Base-by-base conservation (phyloP, 2,329 filamentous ascomycete species). In the Ustilaginoidea virens region DNA sequence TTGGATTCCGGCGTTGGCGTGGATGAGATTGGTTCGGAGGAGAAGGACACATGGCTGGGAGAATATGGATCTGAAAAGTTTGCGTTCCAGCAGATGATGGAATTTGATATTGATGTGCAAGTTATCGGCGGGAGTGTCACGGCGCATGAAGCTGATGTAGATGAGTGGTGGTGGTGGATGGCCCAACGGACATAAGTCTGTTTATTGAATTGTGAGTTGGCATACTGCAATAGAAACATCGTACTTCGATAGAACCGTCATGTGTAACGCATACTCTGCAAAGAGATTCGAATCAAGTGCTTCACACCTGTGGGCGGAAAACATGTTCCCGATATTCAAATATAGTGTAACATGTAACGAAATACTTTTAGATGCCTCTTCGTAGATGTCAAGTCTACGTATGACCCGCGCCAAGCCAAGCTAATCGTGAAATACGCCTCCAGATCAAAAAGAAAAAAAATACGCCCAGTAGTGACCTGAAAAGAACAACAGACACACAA, bases 111-210 rank as follows among this genome's bases (percentile, higher is more conserved):
- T 13, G 69, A 74, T 22, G 70, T 96, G 7, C 74, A 80, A 24
- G 74, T 94, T 4, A 46, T 79, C 10, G 79, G 80, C 1, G 87
- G 86, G 7, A 86, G 74, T 52, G 72, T 77, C 36, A 58, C 49
- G 49, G 69, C 50, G 46, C 69, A 78, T 30, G 74, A 68, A 7
- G 63, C 74, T n/a, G 77, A 76, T 16, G 73, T 83, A 18, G 74
- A 79, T 32, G 76, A 71, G 51, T 94, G 87, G 86, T 92, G 85
- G 71, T 69, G 70, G 43, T 96, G 87, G 87, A 75, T 96, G 46
- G 81, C 75, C 2, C 67, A 76, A 47, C 72, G 76, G 45, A 57
- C 92, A 42, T 90, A 17, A 34, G n/a, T n/a, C n/a, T n/a, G n/a
- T n/a, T n/a, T n/a, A n/a, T n/a, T n/a, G n/a, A n/a, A n/a, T n/a